Evolutionary conservation across 1,139 yeast genomes (phyloP).

Genomic region (Debaryomyces udenii): DNA sequence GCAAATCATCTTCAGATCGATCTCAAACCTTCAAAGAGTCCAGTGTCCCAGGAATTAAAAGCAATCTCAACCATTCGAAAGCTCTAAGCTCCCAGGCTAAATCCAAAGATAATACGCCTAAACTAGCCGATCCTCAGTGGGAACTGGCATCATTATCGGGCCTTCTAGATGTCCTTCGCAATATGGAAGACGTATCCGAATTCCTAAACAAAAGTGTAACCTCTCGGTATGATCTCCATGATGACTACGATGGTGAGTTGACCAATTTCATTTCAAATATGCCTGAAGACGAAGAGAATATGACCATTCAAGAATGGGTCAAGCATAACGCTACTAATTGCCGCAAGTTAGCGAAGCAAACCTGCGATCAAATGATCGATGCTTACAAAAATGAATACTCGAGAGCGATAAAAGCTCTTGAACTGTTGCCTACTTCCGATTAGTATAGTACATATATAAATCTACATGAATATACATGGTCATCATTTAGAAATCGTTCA

Average conservation of each 20-base stretch:
- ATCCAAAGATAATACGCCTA: background rate
- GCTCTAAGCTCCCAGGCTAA: too few relatives aligned
- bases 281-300: slow-evolving; percentile 68
- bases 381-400: slow-evolving; percentile 46
- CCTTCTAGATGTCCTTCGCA: slow-evolving; percentile 31
- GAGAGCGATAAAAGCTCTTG: slow-evolving; percentile 25
- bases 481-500: too few relatives aligned
- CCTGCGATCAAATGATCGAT: slow-evolving; percentile 48
- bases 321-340: slow-evolving; percentile 50
- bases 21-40: too few relatives aligned
- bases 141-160: slow-evolving; percentile 26
- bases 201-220: slow-evolving; percentile 31
- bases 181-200: slow-evolving; percentile 42
- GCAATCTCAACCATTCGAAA: too few relatives aligned
- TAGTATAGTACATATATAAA: background rate
- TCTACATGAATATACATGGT: background rate
- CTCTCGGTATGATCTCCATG: slow-evolving; percentile 37
- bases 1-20: too few relatives aligned
- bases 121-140: slow-evolving; percentile 9
- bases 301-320: slow-evolving; percentile 76
- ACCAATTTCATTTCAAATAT: slow-evolving; percentile 66
- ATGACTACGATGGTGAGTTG: slow-evolving; percentile 66
- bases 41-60: too few relatives aligned
- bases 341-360: slow-evolving; percentile 41
- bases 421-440: slow-evolving; percentile 9